Evolutionary conservation across 106 monocot species (phyloP).

Genomic region (Dioscorea zingiberensis): DNA sequence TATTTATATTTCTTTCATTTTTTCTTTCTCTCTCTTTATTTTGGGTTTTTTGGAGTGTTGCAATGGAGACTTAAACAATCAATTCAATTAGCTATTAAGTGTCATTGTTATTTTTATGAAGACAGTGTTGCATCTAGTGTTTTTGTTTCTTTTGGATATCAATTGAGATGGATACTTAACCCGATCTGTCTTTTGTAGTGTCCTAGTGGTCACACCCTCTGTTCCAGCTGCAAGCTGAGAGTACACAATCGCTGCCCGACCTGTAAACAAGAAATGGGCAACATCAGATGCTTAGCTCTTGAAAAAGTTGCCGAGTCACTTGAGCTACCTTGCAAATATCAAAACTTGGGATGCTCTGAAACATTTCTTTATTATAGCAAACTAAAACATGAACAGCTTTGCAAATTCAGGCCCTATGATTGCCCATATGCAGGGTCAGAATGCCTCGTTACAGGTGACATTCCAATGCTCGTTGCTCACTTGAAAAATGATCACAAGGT

Average conservation of each 20-base stretch:
- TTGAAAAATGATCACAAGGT: constrained; percentile 21
- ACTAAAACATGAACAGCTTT: constrained; percentile 15
- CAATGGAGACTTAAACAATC: too few species aligned
- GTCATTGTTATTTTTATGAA: too few species aligned
- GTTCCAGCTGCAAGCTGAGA: constrained; percentile 24
- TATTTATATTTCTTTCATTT: too few species aligned
- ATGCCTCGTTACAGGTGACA: constrained; percentile 14
- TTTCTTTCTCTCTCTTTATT: too few species aligned
- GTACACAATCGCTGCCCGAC: constrained; percentile 26
- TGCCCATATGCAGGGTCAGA: constrained; percentile 25
- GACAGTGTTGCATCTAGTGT: too few species aligned
- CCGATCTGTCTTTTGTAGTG: constrained; percentile 4
- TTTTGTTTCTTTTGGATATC: too few species aligned
- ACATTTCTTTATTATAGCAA: constrained; percentile 19
- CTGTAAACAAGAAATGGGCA: constrained; percentile 10
- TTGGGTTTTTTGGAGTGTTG: too few species aligned
- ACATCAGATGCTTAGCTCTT: constrained; percentile 17
- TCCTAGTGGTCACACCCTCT: constrained; percentile 23
- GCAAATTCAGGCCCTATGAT: constrained; percentile 19
- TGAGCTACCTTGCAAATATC: constrained; percentile 22
- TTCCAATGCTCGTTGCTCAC: constrained; percentile 16
- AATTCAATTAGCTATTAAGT: too few species aligned
- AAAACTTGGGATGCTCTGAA: constrained; percentile 12
- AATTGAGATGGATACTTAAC: too few species aligned
- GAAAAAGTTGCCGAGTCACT: constrained; percentile 22